Percentiles rank a stretch among this genome's conserved stretches.
Conservation (phyloP, 257 asterid species). For the Schizonepeta tenuifolia region DNA sequence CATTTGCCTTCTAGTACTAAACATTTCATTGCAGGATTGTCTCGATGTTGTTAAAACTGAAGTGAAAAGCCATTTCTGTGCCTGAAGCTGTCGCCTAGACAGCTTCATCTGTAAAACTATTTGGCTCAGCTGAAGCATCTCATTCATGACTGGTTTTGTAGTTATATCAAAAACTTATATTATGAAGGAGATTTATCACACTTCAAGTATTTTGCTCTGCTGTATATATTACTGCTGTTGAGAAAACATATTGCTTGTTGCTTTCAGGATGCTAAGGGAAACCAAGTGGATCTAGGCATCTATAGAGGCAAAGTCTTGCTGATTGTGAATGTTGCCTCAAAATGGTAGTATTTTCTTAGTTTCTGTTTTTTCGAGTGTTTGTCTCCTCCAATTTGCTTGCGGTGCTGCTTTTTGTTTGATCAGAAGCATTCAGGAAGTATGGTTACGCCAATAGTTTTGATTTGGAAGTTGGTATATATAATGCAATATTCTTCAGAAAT, state of each 20-base stretch:
- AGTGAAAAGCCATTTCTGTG: not conserved
- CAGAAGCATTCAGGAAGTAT: not conserved
- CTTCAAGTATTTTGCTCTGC: not conserved
- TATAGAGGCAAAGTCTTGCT: slow-evolving; percentile 54
- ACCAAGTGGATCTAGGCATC: slow-evolving; percentile 47
- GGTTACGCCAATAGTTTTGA: not conserved
- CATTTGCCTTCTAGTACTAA: not conserved
- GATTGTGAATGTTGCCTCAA: slow-evolving; percentile 74
- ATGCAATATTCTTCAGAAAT: not conserved
- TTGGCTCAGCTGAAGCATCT: not conserved
- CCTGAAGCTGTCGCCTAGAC: no score
- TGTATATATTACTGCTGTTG: not conserved
- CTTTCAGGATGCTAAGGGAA: slow-evolving; percentile 56
- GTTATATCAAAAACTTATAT: not conserved
- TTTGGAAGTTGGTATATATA: not conserved
- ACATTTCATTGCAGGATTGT: not conserved
- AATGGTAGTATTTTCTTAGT: slow-evolving; percentile 48
- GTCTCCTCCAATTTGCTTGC: slow-evolving; percentile 4
- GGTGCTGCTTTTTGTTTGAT: slow-evolving; percentile 5
- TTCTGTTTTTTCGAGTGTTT: not conserved
- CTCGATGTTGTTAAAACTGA: not conserved
- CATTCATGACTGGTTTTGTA: not conserved
- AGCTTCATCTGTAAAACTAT: not conserved
- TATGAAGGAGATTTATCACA: not conserved
- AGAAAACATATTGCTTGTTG: not conserved